Evolutionary conservation across 2,329 filamentous ascomycete genomes (phyloP).

Genomic region (Cladosporium phlei): DNA sequence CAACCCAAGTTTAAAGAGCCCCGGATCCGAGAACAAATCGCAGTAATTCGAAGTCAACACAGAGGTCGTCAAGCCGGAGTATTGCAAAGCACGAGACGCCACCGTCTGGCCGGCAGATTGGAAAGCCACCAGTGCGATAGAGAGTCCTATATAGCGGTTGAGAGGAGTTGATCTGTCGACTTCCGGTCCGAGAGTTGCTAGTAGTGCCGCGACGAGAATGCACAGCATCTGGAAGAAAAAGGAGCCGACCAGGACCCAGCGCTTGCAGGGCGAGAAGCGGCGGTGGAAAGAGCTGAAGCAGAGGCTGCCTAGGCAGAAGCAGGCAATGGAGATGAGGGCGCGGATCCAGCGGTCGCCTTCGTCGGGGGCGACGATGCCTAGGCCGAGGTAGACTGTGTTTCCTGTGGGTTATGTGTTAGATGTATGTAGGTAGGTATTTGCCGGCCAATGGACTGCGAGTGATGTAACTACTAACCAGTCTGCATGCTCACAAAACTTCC

Average conservation of each 20-base stretch:
- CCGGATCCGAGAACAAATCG: constrained; percentile 66
- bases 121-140: constrained; percentile 66
- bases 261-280: constrained; percentile 54
- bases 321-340: constrained; percentile 63
- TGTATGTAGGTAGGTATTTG: too few species aligned
- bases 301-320: constrained; percentile 69
- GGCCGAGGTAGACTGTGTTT: constrained; percentile 74
- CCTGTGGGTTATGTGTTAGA: constrained; percentile 29
- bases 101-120: constrained; percentile 76
- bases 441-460: neutral
- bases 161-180: constrained; percentile 19
- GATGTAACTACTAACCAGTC: constrained; percentile 51
- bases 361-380: constrained; percentile 56
- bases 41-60: constrained; percentile 79
- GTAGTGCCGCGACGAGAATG: constrained; percentile 36
- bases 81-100: constrained; percentile 64
- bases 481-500: constrained; percentile 81
- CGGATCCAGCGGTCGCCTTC: constrained; percentile 62
- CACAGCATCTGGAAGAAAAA: constrained; percentile 40
- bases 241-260: constrained; percentile 57
- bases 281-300: constrained; percentile 67
- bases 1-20: constrained; percentile 39
- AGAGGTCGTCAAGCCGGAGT: constrained; percentile 68
- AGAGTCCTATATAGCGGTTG: constrained; percentile 50
- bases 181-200: constrained; percentile 37